Evolutionary conservation across 371 early-diverging fungal genomes (phyloP).

Genomic region (Mucor piriformis): DNA sequence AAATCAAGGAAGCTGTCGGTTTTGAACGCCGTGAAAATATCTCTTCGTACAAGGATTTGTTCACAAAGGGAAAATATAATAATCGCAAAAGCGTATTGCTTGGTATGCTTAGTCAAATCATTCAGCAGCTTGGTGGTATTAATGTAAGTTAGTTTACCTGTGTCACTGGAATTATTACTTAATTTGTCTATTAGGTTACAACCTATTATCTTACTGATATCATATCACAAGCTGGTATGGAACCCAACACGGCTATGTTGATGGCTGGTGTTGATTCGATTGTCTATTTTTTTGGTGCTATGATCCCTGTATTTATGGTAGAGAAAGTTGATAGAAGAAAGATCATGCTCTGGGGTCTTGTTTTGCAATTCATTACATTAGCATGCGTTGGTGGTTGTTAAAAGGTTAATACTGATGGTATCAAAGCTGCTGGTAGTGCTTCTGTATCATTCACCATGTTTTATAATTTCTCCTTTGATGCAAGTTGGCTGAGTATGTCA

Average conservation of each 20-base stretch:
- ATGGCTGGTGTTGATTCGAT: conserved; percentile 45
- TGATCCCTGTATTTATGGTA: conserved; percentile 30
- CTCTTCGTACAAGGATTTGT: conserved; percentile 46
- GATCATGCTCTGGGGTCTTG: conserved; percentile 26
- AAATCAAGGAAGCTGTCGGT: conserved; percentile 41
- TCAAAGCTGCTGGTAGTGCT: conserved; percentile 21
- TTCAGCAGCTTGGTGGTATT: conserved; percentile 53
- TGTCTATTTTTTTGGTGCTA: conserved; percentile 43
- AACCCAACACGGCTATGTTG: conserved; percentile 29
- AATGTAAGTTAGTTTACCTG: conserved; percentile 21
- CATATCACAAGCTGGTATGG: conserved; percentile 39
- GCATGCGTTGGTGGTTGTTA: conserved; percentile 34
- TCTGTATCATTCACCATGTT: conserved; percentile 40
- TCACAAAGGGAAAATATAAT: conserved; percentile 42
- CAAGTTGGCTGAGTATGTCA: conserved; percentile 63
- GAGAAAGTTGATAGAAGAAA: conserved; percentile 31
- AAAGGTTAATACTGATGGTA: conserved; percentile 19
- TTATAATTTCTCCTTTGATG: conserved; percentile 58
- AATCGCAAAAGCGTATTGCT: conserved; percentile 47
- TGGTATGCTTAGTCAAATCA: conserved; percentile 47
- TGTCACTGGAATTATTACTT: conserved; percentile 23
- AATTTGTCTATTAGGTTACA: conserved; percentile 43
- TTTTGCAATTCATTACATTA: conserved; percentile 27
- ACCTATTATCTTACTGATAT: conserved; percentile 44
- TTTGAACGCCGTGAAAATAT: conserved; percentile 43